Base-by-base conservation (phyloP, 1,139 yeast genomes). In the Blastobotrys illinoisensis region DNA sequence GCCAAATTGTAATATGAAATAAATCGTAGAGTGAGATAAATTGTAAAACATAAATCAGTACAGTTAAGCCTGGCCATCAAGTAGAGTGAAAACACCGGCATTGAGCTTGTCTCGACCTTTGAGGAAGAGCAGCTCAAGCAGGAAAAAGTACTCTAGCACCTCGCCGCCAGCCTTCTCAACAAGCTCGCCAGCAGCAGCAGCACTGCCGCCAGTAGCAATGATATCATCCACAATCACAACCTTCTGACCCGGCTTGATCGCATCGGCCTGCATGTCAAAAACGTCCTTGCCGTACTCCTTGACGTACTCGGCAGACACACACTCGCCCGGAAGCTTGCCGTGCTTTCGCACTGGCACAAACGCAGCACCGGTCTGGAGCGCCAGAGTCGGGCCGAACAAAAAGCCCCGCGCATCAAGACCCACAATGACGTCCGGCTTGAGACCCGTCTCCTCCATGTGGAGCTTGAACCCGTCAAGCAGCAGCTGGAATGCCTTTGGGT, bases 341-440 rank as follows among this genome's bases (percentile, higher is more conserved):
- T 85, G 85, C 76, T 93, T 93, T 78, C 99, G 86, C 50, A 93
- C 86, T 32, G 99, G 98, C 52, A 93, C 87, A 65, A 93, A 93
- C 2, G 97, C 95, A 48, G 95, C 93, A 59, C 86, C 85, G 58
- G 93, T 74, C 57, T 89, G 93, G 61, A 93, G 79, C 7, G 99
- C 99, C 63, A 93, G 78, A 44, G 98, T 77, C 50, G 99, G 99
- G 9, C 98, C 99, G 65, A 93, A 93, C 58, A 93, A 78, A 71
- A 93, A 93, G 1, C 99, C 99, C 72, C 99, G 86, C 54, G 97
- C 88, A 73, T 93, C 99, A 62, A 95, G 80, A 46, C 98, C 99
- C 53, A 93, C 90, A 61, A 93, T 80, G 68, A 86, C 93, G 68
- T 93, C 98, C 57, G 91, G 81, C 65, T 88, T 84, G 56, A 74